Conservation (phyloP, 2,329 filamentous ascomycete genomes). For the Stylonectria norvegica region DNA sequence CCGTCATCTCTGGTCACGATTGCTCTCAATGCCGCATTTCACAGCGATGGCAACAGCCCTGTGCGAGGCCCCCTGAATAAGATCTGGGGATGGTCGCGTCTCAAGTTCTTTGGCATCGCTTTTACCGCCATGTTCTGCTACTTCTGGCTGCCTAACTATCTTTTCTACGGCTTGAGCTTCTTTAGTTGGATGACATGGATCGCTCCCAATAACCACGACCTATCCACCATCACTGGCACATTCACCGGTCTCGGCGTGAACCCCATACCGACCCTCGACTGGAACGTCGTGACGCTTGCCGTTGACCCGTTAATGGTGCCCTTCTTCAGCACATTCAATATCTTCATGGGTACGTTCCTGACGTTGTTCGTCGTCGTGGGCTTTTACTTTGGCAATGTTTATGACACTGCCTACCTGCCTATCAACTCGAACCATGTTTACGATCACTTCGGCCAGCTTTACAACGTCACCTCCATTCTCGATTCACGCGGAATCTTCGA, state of each 20-base stretch:
- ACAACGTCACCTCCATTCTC: constrained; percentile 37
- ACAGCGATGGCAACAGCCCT: constrained; percentile 36
- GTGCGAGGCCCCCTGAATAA: constrained; percentile 30
- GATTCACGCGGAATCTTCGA: constrained; percentile 36
- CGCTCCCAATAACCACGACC: constrained; percentile 38
- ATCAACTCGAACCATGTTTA: constrained; percentile 40
- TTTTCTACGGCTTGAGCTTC: constrained; percentile 45
- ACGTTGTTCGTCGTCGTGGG: constrained; percentile 29
- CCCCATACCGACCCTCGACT: constrained; percentile 41
- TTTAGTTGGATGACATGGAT: constrained; percentile 57
- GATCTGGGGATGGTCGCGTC: constrained; percentile 41
- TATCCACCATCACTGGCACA: constrained; percentile 37
- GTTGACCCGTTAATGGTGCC: constrained; percentile 39
- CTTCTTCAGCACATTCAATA: constrained; percentile 36
- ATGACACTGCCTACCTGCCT: constrained; percentile 37
- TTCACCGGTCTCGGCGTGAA: constrained; percentile 40
- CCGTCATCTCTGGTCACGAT: constrained; percentile 49
- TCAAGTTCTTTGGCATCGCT: constrained; percentile 44
- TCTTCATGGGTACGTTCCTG: constrained; percentile 30
- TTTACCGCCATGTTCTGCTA: constrained; percentile 49
- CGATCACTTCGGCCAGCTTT: constrained; percentile 37
- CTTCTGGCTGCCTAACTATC: constrained; percentile 52
- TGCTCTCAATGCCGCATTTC: constrained; percentile 48
- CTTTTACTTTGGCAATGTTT: constrained; percentile 34
- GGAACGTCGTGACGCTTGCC: constrained; percentile 35